Base-by-base conservation (phyloP, 495 filamentous ascomycete genomes). In the Tuber microsphaerosporum region DNA sequence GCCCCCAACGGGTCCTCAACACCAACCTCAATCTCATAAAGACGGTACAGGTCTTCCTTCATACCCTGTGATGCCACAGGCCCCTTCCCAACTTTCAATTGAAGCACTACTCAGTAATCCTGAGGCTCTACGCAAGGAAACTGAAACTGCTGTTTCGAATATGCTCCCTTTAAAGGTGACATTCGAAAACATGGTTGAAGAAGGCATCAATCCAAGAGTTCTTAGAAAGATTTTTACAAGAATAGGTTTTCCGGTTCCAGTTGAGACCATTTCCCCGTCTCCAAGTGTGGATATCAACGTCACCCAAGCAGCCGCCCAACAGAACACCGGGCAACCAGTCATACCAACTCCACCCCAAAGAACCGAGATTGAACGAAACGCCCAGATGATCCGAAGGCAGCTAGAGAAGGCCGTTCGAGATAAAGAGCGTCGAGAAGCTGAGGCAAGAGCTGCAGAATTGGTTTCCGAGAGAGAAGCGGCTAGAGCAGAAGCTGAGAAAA, bases 111-210 rank as follows among this genome's bases (percentile, higher is more conserved):
- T 65, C 56, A 17, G 56, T 34, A 65, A 65, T 34, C 26, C 56
- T 65, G 56, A 76, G 1, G 88, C 91, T 76, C 86, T 89, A 51
- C 90, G 88, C 72, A 89, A 90, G 75, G 88, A 91, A 78, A 92
- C 92, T 8, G 88, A 91, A 78, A 87, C 89, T 46, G 91, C 92
- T 71, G 86, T 94, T 31, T 84, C 91, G 22, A 86, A 89, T 56
- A 82, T 94, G 41, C 87, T 86, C 75, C 87, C 89, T 46, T 85
- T 90, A 48, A 89, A 90, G 69, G 89, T 94, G 70, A 87, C 88
- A 20, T 94, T 88, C 78, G 84, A 89, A 70, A 86, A 90, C 74
- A 89, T 93, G 77, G 85, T 94, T 22, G 86, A 89, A 19, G 92
- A 94, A 82, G 92, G 92, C 7, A 86, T 94, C 70, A 86, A 93